These are phyloP conservation scores for Isabelozyma gotoi DNA, from an alignment of 805 yeast species.

Conservation along the genomic window DNA sequence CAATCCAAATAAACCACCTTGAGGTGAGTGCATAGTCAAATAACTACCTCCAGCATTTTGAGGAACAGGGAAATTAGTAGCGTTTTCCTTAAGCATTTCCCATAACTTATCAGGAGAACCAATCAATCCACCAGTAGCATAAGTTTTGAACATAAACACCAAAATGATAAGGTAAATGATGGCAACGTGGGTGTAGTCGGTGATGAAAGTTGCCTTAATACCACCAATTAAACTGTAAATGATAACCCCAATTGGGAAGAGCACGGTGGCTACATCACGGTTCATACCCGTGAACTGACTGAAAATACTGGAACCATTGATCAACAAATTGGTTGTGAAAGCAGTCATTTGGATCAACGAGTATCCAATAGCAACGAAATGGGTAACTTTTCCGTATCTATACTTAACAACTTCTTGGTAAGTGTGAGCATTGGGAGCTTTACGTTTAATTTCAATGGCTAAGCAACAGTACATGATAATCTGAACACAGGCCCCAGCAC, in stretches of 20 bases:
- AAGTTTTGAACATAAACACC: conserved; percentile 78
- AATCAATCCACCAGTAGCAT: conserved; percentile 62
- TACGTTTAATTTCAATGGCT: conserved; percentile 39
- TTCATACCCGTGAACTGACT: conserved; percentile 76
- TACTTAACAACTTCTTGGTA: conserved; percentile 35
- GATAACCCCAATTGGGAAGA: conserved; percentile 77
- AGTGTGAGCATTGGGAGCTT: conserved; percentile 44
- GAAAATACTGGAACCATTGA: conserved; percentile 88
- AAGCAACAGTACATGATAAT: conserved; percentile 33
- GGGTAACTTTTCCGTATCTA: conserved; percentile 36
- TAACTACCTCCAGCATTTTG: conserved; percentile 88
- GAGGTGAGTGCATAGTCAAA: conserved; percentile 79
- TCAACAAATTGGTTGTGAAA: conserved; percentile 50
- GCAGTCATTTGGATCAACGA: conserved; percentile 37
- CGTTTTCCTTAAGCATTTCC: conserved; percentile 68
- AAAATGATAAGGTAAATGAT: conserved; percentile 74
- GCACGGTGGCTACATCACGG: conserved; percentile 76
- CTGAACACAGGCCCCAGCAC: conserved; percentile 38
- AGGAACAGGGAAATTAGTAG: conserved; percentile 57
- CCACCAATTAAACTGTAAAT: conserved; percentile 45
- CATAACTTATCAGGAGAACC: conserved; percentile 85
- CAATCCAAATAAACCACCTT: conserved; percentile 57
- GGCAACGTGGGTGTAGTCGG: conserved; percentile 44
- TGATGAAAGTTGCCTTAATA: conserved; percentile 45
- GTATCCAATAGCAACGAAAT: conserved; percentile 33